Base-by-base conservation (phyloP, 1,284 basidiomycete species). In the Cutaneotrichosporon sp. region DNA sequence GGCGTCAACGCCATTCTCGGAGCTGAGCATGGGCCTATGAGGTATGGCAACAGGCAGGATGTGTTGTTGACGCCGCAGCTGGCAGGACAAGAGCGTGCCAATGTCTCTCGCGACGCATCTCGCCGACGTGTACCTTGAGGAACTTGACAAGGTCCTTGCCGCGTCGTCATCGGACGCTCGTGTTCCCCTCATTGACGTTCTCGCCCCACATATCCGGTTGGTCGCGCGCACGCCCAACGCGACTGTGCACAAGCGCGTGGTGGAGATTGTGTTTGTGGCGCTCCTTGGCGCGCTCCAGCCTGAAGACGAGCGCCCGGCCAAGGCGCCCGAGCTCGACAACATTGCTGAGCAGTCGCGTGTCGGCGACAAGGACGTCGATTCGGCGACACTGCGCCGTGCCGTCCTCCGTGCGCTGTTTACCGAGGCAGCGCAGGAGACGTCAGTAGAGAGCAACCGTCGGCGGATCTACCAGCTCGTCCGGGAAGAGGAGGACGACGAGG, bases 61-160 rank as follows among this genome's bases (percentile, higher is more conserved):
- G 13, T 13, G 18, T 10, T 22, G 21, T 47, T 52, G 23, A 54
- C 30, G 13, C 13, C 63, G n/a, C n/a, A 93, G 90, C 63, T 81
- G 84, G 23, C 77, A 80, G 55, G 86, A 96, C 66, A 77, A 76
- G 22, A 82, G 84, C 47, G 83, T 93, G 0, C 90, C 93, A 0
- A 76, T 81, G 14, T 86, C 90, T 53, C 78, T 97, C 15, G 79
- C 84, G 12, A 91, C 87, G 66, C 94, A 98, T 71, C 71, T 98
- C 8, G 80, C 85, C 21, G 94, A 98, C 69, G 84, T 97, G 44
- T 97, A 90, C 74, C 73, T 96, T 8, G 86, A 88, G 61, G 94
- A 98, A 72, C 81, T 98, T 26, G 84, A 97, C 67, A 90, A 88
- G 65, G 84, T 82, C 4, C 62, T 80, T n/a, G 14, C 64, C 9